A percentile compares a stretch with the other conserved stretches of the same genome.
These are phyloP conservation scores for Cunninghamia lanceolata DNA, from an alignment of 75 land plant genomes.

Conservation along the genomic window DNA sequence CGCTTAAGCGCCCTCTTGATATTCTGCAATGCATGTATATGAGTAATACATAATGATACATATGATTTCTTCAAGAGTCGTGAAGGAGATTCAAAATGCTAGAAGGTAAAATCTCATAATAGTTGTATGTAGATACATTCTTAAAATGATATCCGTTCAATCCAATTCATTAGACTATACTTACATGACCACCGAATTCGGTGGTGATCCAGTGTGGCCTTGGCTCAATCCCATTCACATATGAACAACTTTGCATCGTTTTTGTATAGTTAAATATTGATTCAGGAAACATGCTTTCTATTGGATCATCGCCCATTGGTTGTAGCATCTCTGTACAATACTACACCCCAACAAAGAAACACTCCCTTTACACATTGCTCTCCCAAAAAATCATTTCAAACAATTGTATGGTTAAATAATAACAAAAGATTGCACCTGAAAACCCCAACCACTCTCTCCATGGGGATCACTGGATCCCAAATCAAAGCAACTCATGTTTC, in stretches of 20 bases:
- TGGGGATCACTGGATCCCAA: constrained; percentile 13
- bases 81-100: too few relatives aligned
- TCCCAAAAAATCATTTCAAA: not conserved
- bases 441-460: constrained; percentile 28
- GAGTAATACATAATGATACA: too few relatives aligned
- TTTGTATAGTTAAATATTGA: constrained; percentile 15
- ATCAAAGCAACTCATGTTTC: constrained; percentile 26
- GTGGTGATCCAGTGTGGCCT: constrained; percentile 42
- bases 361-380: not conserved
- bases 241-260: not conserved
- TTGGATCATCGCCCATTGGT: constrained; percentile 34
- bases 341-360: constrained; percentile 17
- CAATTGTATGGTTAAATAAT: not conserved
- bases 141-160: too few relatives aligned
- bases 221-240: constrained; percentile 21
- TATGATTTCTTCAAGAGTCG: too few relatives aligned
- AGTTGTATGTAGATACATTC: too few relatives aligned
- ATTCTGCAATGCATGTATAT: not conserved
- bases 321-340: constrained; percentile 51
- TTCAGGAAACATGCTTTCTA: constrained; percentile 30
- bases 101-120: too few relatives aligned
- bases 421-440: constrained; percentile 15
- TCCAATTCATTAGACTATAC: not conserved
- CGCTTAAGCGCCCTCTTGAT: not conserved
- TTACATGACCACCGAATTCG: constrained; percentile 45